A percentile compares a stretch with the other conserved stretches of the same genome.
Evolutionary conservation across 192 early-diverging fungal genomes (phyloP).

Genomic region (Chytriomyces sp.): DNA sequence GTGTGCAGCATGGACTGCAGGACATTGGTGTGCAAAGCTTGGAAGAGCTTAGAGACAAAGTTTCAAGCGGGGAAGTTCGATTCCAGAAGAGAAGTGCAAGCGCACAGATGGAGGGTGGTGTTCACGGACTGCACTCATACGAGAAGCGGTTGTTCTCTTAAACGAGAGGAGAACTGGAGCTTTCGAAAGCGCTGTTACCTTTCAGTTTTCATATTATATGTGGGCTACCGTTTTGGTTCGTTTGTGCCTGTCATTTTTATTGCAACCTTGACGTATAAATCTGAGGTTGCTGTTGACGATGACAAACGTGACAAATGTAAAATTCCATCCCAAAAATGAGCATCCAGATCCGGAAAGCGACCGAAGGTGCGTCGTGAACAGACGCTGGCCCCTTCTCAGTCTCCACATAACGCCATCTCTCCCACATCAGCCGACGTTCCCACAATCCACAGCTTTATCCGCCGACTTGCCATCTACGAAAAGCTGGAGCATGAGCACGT

Average conservation of each 20-base stretch:
- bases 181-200: background rate
- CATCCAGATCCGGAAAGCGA: constrained; percentile 13
- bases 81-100: constrained; percentile 94
- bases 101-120: constrained; percentile 96
- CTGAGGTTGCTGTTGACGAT: background rate
- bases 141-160: constrained; percentile 57
- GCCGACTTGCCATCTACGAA: constrained; percentile 78
- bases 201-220: background rate
- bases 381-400: background rate
- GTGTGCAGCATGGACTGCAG: constrained; percentile 96
- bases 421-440: constrained; percentile 54
- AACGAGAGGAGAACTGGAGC: background rate
- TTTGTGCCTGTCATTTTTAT: background rate
- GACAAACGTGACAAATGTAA: background rate
- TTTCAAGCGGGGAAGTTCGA: constrained; percentile 74
- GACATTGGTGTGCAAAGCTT: constrained; percentile 88
- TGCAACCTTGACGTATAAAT: background rate
- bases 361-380: background rate
- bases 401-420: background rate
- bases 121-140: constrained; percentile 85
- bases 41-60: constrained; percentile 69
- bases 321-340: background rate
- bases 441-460: constrained; percentile 73
- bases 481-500: constrained; percentile 71
- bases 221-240: background rate